phyloP scores from a whole-genome alignment of 495 filamentous ascomycete species.

The Neurospora sp. region DNA sequence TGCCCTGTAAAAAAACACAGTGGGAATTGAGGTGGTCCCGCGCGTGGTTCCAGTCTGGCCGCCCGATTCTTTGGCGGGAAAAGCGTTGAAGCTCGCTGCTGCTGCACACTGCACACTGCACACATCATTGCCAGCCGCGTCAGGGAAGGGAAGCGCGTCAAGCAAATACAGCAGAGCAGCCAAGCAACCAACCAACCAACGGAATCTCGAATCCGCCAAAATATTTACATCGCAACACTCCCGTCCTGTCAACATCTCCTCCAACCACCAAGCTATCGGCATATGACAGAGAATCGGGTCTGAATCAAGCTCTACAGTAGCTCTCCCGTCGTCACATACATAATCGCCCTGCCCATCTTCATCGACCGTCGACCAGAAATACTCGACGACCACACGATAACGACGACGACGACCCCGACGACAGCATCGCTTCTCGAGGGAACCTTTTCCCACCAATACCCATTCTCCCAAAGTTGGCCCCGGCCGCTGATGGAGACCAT shows the following conservation, averaged over 20 bases:
- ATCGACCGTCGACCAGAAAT: background rate
- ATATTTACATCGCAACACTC: background rate
- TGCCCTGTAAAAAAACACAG: background rate
- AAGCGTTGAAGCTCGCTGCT: background rate
- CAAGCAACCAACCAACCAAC: background rate
- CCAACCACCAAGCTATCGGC: background rate
- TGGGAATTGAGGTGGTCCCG: background rate
- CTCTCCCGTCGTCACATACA: background rate
- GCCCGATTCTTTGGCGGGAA: background rate
- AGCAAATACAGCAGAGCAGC: constrained; percentile 1
- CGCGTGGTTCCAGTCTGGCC: background rate
- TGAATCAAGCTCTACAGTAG: background rate
- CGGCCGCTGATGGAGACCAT: constrained; percentile 29
- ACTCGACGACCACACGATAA: background rate
- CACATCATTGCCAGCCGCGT: constrained; percentile 11
- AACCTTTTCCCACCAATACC: background rate
- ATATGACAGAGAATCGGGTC: background rate
- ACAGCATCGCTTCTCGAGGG: background rate
- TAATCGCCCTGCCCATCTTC: background rate
- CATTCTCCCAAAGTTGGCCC: background rate
- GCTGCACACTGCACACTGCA: background rate
- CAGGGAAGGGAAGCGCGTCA: constrained; percentile 10
- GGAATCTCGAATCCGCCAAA: background rate
- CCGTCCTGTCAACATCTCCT: background rate
- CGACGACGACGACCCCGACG: background rate